A percentile compares a stretch with the other conserved stretches of the same genome.
Conservation (phyloP, 352 stramenopile genomes). For the Phytopythium ostracodes region DNA sequence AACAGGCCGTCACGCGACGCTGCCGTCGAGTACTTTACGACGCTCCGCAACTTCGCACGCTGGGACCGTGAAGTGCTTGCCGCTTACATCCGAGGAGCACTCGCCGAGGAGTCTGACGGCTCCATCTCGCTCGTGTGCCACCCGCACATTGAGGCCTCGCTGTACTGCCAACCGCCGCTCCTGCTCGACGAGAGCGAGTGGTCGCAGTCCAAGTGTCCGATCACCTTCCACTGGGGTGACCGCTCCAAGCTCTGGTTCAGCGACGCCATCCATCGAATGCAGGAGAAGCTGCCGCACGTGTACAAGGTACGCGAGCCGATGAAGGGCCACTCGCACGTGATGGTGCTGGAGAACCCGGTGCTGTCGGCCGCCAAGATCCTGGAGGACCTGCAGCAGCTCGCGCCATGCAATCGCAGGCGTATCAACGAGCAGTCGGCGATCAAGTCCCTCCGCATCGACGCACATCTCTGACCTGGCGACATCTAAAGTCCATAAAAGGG, state of each 20-base stretch:
- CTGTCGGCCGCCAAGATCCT: slow-evolving; percentile 6
- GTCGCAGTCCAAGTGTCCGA: slow-evolving; percentile 23
- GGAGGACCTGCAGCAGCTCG: background rate
- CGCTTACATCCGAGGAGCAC: slow-evolving; percentile 22
- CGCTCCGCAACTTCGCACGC: slow-evolving; percentile 27
- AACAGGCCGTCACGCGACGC: slow-evolving; percentile 21
- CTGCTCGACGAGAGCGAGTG: slow-evolving; percentile 17
- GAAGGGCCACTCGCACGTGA: slow-evolving; percentile 15
- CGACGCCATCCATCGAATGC: slow-evolving; percentile 4
- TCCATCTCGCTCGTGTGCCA: slow-evolving; percentile 28
- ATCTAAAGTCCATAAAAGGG: too few species aligned
- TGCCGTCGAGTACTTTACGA: slow-evolving; percentile 20
- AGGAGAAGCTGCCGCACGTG: slow-evolving; percentile 17
- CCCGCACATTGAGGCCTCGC: slow-evolving; percentile 30
- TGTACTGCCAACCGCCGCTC: slow-evolving; percentile 29
- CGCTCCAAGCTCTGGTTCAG: slow-evolving; percentile 27
- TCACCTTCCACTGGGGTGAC: slow-evolving; percentile 31
- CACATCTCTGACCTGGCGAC: too few species aligned
- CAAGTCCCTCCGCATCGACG: too few species aligned
- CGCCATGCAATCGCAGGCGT: too few species aligned
- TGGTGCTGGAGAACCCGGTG: slow-evolving; percentile 35
- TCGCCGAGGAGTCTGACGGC: slow-evolving; percentile 24
- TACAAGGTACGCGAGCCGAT: slow-evolving; percentile 18
- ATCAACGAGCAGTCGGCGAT: too few species aligned
- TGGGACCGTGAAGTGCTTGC: slow-evolving; percentile 35